Conservation (phyloP, 768 basidiomycete species). For the Tricholoma furcatifolium region DNA sequence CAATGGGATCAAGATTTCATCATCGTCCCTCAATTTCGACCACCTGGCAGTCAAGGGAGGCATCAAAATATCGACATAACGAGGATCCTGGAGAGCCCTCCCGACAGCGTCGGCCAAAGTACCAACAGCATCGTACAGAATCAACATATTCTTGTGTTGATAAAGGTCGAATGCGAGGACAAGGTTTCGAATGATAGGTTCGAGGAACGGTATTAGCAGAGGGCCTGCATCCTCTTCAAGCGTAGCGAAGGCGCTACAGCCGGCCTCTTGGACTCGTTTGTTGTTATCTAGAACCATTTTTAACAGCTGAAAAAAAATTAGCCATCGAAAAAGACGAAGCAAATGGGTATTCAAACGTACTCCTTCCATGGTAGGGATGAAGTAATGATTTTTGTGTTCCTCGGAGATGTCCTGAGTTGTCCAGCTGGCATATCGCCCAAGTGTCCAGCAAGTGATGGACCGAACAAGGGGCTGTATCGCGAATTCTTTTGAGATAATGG, state of each 20-base stretch:
- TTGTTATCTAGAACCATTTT: conserved; percentile 98
- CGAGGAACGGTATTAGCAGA: conserved; percentile 89
- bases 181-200: conserved; percentile 91
- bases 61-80: conserved; percentile 94
- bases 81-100: conserved; percentile 76
- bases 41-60: conserved; percentile 89
- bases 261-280: conserved; percentile 98
- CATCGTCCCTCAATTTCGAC: conserved; percentile 87
- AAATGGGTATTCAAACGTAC: conserved; percentile 44
- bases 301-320: conserved; percentile 63
- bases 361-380: conserved; percentile 98
- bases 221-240: conserved; percentile 95
- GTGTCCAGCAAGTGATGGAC: conserved; percentile 98
- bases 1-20: conserved; percentile 90
- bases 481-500: conserved; percentile 11
- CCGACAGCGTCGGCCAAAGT: conserved; percentile 98
- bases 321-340: neutral
- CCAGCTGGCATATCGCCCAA: conserved; percentile 99
- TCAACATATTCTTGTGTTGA: conserved; percentile 99
- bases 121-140: conserved; percentile 97
- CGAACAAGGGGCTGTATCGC: conserved; percentile 82
- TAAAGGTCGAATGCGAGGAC: conserved; percentile 98
- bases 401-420: conserved; percentile 82
- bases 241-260: conserved; percentile 98
- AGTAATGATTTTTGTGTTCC: conserved; percentile 87